Base-by-base conservation (phyloP, 2,329 filamentous ascomycete genomes). In the Fusarium cicatricum region DNA sequence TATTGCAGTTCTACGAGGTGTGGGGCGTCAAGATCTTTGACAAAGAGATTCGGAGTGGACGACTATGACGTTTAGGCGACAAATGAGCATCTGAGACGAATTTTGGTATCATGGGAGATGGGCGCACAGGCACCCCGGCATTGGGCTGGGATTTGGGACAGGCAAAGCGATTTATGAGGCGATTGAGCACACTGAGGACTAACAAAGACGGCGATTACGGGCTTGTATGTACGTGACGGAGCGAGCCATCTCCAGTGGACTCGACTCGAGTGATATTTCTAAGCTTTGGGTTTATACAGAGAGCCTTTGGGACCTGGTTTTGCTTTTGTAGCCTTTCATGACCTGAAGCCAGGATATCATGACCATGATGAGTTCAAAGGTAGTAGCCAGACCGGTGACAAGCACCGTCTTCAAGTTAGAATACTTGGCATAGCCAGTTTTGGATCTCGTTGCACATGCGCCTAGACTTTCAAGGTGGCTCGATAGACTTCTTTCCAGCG, bases 1-100 rank as follows among this genome's bases (percentile, higher is more conserved):
- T 72, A 14, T 50, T 76, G 33, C 74, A 72, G 34, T 76, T 75
- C 54, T 75, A 75, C 41, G 74, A 77, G 29, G 74, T 75, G 10
- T 75, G 74, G 74, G 82, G 77, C 0, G 77, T 86, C 31, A 77
- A 76, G 57, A 86, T 87, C 43, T 87, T 86, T 60, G 78, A 83
- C 63, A 86, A 85, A 70, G 83, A 86, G 66, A 71, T 86, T 42
- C 74, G 80, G 28, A 71, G 58, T 36, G 72, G 72, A 16, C 65
- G 69, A 40, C 51, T 74, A 12, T 74, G 48, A 69, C 21, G 36
- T 38, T 6, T n/a, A 11, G 15, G 15, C 11, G 11, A 9, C 9
- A 19, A 14, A 26, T 39, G 26, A 15, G 14, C 37, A 14, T 49
- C 21, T n/a, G 29, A 23, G 23, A 34, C 29, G 51, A 16, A 38